Evolutionary conservation across 768 basidiomycete genomes (phyloP).

Genomic region (Saitozyma podzolica): DNA sequence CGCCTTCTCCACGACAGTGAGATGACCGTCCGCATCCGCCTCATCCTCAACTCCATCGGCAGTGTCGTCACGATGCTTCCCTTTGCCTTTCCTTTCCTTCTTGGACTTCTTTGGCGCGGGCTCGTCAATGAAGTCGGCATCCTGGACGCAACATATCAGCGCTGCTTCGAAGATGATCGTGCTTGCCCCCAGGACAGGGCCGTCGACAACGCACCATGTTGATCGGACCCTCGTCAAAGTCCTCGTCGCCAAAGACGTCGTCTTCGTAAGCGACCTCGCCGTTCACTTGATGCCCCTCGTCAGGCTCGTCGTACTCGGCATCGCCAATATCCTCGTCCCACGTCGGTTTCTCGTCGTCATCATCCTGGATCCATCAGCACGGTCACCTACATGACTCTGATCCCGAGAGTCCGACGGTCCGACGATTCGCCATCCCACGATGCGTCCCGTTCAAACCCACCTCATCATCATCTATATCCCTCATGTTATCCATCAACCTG

Average conservation of each 20-base stretch:
- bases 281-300: slow-evolving; percentile 69
- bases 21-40: slow-evolving; percentile 4
- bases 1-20: slow-evolving; percentile 85
- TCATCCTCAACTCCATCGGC: slow-evolving; percentile 13
- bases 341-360: slow-evolving; percentile 66
- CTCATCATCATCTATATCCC: slow-evolving; percentile 20
- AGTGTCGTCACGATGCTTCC: slow-evolving; percentile 15
- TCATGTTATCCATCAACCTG: slow-evolving; percentile 62
- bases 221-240: slow-evolving; percentile 56
- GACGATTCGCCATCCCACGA: no score
- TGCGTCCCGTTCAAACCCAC: neutral
- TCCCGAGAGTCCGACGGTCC: neutral
- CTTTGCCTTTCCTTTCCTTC: slow-evolving; percentile 38
- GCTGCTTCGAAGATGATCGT: neutral
- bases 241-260: slow-evolving; percentile 57
- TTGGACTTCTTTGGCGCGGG: slow-evolving; percentile 28
- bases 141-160: slow-evolving; percentile 25
- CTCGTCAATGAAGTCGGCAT: slow-evolving; percentile 48
- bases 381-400: slow-evolving; percentile 50
- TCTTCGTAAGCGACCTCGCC: slow-evolving; percentile 59
- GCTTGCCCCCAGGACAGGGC: neutral
- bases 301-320: slow-evolving; percentile 58
- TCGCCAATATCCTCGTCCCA: slow-evolving; percentile 78
- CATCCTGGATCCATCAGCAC: slow-evolving; percentile 42
- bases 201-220: slow-evolving; percentile 38